Base-by-base conservation (phyloP, 2,329 filamentous ascomycete species). In the Hypoxylon sp. region DNA sequence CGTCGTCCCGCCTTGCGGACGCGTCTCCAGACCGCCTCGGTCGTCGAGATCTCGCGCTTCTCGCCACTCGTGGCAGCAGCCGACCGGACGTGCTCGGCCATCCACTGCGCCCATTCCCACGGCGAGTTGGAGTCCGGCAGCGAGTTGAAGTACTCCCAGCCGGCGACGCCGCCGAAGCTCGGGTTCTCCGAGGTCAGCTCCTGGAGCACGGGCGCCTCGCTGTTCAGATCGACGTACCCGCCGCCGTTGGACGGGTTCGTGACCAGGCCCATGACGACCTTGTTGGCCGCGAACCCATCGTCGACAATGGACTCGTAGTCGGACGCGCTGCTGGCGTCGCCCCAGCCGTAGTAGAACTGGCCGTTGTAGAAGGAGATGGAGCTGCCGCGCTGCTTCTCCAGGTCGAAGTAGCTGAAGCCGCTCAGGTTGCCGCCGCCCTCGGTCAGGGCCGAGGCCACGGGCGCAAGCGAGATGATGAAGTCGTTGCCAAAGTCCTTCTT, bases 271-370 rank as follows among this genome's bases (percentile, higher is more conserved):
- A 94, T 83, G 8, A 97, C 92, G 2, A 98, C 84, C 75, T 91
- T 92, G 19, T 88, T 81, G 0, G 93, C 85, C 1, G 87, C 83
- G 90, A 92, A 97, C 7, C 93, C 93, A 48, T 85, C 83, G 13
- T 83, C 81, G 7, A 88, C 72, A 56, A 88, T 84, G 54, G 78
- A 72, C 61, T 87, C 83, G 75, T 87, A 89, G 77, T 84, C 82
- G 44, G 77, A 60, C 0, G 85, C 80, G 29, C 75, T 82, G 50
- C 74, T 78, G 66, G 85, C 81, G 71, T 85, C 84, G 7, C 93
- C 93, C 90, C 93, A 98, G 1, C 93, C 93, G 76, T 92, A 96
- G 84, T 98, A 98, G 80, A 97, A 97, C 77, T 98, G 94, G 5
- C 91, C 86, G 77, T 97, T 97, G 79, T 97, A 97, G 89, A 93